A percentile compares a stretch with the other conserved stretches of the same genome.
phyloP scores from a whole-genome alignment of 345 rosid species.

The Populus tremula region DNA sequence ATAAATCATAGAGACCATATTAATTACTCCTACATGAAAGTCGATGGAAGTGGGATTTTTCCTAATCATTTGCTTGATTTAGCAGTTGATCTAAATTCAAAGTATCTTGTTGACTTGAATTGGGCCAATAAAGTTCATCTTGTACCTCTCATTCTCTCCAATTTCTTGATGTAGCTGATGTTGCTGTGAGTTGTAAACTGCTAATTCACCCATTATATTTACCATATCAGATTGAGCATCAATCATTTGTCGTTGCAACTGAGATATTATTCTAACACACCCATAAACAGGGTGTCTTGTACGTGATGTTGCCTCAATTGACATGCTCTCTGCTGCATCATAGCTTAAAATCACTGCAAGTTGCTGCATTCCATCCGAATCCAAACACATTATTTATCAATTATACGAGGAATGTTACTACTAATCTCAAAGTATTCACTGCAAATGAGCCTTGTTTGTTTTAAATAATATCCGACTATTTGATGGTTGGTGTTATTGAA shows the following conservation, averaged over 20 bases:
- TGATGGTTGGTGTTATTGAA: not conserved
- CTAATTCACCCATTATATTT: constrained; percentile 12
- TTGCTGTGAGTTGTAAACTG: not conserved
- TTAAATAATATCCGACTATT: too few species aligned
- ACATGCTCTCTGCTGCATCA: constrained; percentile 30
- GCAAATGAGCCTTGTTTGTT: not conserved
- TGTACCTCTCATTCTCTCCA: not conserved
- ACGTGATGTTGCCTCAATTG: constrained; percentile 17
- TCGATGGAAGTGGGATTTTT: not conserved
- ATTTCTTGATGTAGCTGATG: not conserved
- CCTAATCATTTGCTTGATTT: not conserved
- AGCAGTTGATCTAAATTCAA: not conserved
- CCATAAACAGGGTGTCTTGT: constrained; percentile 27
- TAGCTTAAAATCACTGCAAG: constrained; percentile 11
- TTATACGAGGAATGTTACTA: not conserved
- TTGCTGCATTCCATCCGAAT: constrained; percentile 10
- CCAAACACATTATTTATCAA: too few species aligned
- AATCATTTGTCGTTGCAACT: constrained; percentile 22
- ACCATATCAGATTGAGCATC: constrained; percentile 8
- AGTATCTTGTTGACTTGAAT: not conserved
- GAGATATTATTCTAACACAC: constrained; percentile 21
- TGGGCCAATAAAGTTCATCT: not conserved
- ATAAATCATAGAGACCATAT: not conserved
- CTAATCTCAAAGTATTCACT: not conserved
- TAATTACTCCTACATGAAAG: not conserved